Evolutionary conservation across 768 basidiomycete genomes (phyloP).

Genomic region (Kwoniella sp.): DNA sequence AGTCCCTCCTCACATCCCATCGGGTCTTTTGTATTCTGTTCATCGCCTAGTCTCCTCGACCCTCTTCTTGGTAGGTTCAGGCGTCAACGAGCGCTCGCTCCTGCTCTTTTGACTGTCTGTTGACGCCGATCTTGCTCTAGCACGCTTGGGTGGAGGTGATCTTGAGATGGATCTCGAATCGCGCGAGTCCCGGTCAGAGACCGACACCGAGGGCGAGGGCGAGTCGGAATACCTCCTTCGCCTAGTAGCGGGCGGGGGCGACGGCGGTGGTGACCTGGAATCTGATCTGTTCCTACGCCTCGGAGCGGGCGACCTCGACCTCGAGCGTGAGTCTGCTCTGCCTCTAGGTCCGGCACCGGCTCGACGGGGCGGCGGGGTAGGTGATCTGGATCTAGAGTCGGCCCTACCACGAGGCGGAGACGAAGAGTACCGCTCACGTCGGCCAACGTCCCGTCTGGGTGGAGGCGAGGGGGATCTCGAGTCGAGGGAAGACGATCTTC

Average conservation of each 20-base stretch:
- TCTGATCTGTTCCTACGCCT: slow-evolving; percentile 4
- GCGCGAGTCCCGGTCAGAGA: neutral
- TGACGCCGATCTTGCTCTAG: slow-evolving; percentile 20
- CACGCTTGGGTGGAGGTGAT: slow-evolving; percentile 28
- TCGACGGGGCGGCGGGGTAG: slow-evolving; percentile 21
- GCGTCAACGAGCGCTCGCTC: slow-evolving; percentile 46
- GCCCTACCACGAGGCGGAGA: slow-evolving; percentile 21
- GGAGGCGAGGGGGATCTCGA: slow-evolving; percentile 38
- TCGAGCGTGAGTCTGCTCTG: slow-evolving; percentile 8
- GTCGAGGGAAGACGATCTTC: slow-evolving; percentile 34
- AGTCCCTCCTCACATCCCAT: neutral
- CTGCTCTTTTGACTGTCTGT: slow-evolving; percentile 27
- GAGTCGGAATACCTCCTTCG: slow-evolving; percentile 22
- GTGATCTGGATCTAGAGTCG: slow-evolving; percentile 38
- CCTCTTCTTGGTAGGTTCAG: slow-evolving; percentile 34
- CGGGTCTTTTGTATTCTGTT: no score
- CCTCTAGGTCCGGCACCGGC: slow-evolving; percentile 12
- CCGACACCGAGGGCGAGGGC: neutral
- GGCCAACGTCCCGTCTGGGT: slow-evolving; percentile 21
- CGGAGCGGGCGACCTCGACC: slow-evolving; percentile 9
- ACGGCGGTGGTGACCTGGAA: slow-evolving; percentile 17
- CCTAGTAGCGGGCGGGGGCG: slow-evolving; percentile 17
- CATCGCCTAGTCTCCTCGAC: slow-evolving; percentile 21
- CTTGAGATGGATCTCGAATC: slow-evolving; percentile 12
- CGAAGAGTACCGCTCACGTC: neutral